phyloP scores from a whole-genome alignment of 1,284 basidiomycete genomes.

The Amylostereum areolatum region DNA sequence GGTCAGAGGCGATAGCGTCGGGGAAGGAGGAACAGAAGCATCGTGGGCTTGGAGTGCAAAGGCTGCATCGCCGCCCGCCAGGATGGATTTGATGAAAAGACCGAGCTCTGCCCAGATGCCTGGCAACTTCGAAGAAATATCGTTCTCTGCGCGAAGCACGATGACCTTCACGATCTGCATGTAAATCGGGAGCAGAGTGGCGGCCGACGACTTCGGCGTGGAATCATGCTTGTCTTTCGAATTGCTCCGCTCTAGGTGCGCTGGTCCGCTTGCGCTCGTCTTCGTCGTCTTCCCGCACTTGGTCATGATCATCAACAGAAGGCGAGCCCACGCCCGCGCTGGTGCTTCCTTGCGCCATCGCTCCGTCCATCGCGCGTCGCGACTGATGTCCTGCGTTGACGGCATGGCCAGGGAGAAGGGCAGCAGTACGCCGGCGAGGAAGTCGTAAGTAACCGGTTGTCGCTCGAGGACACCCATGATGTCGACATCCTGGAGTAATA shows the following conservation, averaged over 20 bases:
- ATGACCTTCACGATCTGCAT: conserved; percentile 71
- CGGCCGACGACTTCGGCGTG: conserved; percentile 21
- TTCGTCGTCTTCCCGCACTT: conserved; percentile 31
- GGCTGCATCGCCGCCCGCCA: conserved; percentile 53
- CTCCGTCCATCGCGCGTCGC: conserved; percentile 37
- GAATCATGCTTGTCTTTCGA: conserved; percentile 29
- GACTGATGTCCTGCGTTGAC: conserved; percentile 39
- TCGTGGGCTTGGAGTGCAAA: conserved; percentile 41
- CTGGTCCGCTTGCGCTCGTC: conserved; percentile 11
- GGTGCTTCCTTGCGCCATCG: conserved; percentile 38
- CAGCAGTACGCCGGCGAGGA: conserved; percentile 54
- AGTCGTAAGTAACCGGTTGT: conserved; percentile 47
- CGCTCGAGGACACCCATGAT: conserved; percentile 54
- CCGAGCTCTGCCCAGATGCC: conserved; percentile 60
- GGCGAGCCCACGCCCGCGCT: conserved; percentile 54
- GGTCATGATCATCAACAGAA: conserved; percentile 54
- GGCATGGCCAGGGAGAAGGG: conserved; percentile 56
- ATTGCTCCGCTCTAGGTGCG: conserved; percentile 32
- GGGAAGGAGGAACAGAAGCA: conserved; percentile 38
- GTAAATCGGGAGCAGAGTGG: conserved; percentile 46
- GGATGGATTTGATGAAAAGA: conserved; percentile 37
- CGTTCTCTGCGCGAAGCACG: conserved; percentile 54
- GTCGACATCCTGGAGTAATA: conserved; percentile 50
- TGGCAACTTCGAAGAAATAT: conserved; percentile 47
- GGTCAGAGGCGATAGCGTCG: conserved; percentile 35